These are phyloP conservation scores for Fusarium tricinctum DNA, from an alignment of 2,329 filamentous ascomycete species.

Conservation along the genomic window DNA sequence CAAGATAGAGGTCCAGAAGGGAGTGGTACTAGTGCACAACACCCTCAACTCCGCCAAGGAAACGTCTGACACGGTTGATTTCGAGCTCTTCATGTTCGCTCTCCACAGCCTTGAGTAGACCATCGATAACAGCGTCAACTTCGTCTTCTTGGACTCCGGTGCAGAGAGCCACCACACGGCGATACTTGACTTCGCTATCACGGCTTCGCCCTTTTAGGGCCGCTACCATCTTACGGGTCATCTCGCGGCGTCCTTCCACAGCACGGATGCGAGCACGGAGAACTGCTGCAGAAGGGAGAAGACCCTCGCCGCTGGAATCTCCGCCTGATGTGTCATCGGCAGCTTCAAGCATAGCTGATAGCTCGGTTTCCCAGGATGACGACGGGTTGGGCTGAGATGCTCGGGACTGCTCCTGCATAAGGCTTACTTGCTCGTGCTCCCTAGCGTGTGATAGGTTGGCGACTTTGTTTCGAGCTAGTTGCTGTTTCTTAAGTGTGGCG, in stretches of 20 bases:
- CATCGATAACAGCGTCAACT: slow-evolving; percentile 84
- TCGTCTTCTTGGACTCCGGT: slow-evolving; percentile 82
- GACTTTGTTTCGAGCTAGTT: slow-evolving; percentile 78
- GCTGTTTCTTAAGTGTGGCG: slow-evolving; percentile 72
- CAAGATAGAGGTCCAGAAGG: neutral
- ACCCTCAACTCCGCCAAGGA: slow-evolving; percentile 82
- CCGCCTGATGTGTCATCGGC: slow-evolving; percentile 56
- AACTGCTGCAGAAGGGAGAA: slow-evolving; percentile 71
- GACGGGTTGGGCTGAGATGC: slow-evolving; percentile 62
- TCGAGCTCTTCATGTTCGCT: slow-evolving; percentile 85
- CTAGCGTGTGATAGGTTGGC: slow-evolving; percentile 82
- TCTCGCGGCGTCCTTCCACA: slow-evolving; percentile 76
- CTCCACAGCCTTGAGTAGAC: slow-evolving; percentile 87
- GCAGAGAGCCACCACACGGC: slow-evolving; percentile 88
- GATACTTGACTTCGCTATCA: slow-evolving; percentile 89
- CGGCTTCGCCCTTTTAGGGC: slow-evolving; percentile 82
- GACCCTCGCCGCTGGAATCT: slow-evolving; percentile 56
- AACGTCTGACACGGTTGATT: slow-evolving; percentile 81
- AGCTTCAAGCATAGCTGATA: slow-evolving; percentile 62
- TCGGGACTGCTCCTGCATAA: slow-evolving; percentile 59
- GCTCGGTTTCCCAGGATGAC: slow-evolving; percentile 68
- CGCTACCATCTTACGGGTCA: slow-evolving; percentile 76
- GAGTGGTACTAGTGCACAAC: slow-evolving; percentile 59
- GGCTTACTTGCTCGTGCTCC: slow-evolving; percentile 74
- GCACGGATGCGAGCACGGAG: slow-evolving; percentile 78